Evolutionary conservation across 306 rosid species (phyloP), one percentile per base, ranked within the genome.

Genomic region (Senna siamea): DNA sequence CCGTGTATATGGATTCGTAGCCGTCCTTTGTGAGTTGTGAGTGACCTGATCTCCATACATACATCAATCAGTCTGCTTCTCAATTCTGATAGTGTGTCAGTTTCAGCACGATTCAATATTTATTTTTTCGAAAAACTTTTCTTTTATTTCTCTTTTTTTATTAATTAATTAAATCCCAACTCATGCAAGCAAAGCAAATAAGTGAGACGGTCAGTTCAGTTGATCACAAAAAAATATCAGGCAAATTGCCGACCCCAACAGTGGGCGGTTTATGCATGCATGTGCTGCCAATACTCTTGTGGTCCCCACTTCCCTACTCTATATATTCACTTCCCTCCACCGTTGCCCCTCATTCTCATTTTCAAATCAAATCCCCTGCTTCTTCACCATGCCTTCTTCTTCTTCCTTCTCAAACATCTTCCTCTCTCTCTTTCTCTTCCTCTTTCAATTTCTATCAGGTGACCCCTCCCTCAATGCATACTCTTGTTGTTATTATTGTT

Each of bases 371-470:
- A 10, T 11, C 5, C 0, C 4, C 15, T 11, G 0, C 50, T 65
- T 9, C 50, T 59, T 26, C 9, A 9, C 58, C 4, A 52, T 53
- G 69, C 51, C 79, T 84, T 53, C 85, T 69, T 78, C 85, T 70
- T 80, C 67, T 69, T 48, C 54, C 54, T 2, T 70, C 53, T 14
- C 77, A 14, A 0, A 6, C n/a, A 32, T 76, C 43, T 9, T 77
- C 0, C 1, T 80, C 57, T 8, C 56, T 56, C 41, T 86, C 1
- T 55, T 75, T 47, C 41, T 86, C 1, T 55, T 75, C 40, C 46
- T 86, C 47, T 64, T 70, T 22, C 80, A 32, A 5, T 51, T 80
- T 62, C 56, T 77, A 32, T 56, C 76, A 73, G 92, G 95, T 89
- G 26, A 61, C n/a, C n/a, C n/a, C n/a, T n/a, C n/a, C n/a, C n/a